These are phyloP conservation scores for Oryza rufipogon DNA, from an alignment of 176 grass and related monocot genomes.

Conservation along the genomic window DNA sequence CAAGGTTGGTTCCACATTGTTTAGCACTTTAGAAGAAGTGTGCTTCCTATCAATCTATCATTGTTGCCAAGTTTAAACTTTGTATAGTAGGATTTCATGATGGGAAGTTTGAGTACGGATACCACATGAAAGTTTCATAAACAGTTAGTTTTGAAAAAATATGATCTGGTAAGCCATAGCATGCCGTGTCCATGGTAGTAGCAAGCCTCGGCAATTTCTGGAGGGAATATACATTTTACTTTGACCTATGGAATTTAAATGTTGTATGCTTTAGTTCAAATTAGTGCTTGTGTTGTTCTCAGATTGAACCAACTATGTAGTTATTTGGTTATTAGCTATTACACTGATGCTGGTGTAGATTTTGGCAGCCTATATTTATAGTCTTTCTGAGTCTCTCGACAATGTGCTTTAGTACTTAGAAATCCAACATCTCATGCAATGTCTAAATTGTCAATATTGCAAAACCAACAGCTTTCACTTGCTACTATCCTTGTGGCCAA, in stretches of 20 bases:
- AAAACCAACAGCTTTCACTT: not conserved
- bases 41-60: not conserved
- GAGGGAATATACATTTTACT: not conserved
- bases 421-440: conserved; percentile 1
- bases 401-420: not conserved
- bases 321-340: not conserved
- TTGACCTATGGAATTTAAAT: conserved; percentile 6
- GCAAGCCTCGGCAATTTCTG: not conserved
- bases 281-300: conserved; percentile 13
- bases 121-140: not conserved
- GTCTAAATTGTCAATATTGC: conserved; percentile 5
- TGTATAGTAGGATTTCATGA: not conserved
- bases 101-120: conserved; percentile 1
- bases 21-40: conserved; percentile 15
- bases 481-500: not conserved
- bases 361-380: not conserved
- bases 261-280: not conserved
- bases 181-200: not conserved
- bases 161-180: not conserved
- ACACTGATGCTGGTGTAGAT: not conserved
- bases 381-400: not conserved
- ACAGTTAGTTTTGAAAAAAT: conserved; percentile 14
- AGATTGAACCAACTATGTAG: conserved; percentile 20
- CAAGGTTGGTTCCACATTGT: conserved; percentile 5
- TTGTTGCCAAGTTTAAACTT: conserved; percentile 15